Evolutionary conservation across 2,329 filamentous ascomycete species (phyloP).

Genomic region (Aspergillus texensis): DNA sequence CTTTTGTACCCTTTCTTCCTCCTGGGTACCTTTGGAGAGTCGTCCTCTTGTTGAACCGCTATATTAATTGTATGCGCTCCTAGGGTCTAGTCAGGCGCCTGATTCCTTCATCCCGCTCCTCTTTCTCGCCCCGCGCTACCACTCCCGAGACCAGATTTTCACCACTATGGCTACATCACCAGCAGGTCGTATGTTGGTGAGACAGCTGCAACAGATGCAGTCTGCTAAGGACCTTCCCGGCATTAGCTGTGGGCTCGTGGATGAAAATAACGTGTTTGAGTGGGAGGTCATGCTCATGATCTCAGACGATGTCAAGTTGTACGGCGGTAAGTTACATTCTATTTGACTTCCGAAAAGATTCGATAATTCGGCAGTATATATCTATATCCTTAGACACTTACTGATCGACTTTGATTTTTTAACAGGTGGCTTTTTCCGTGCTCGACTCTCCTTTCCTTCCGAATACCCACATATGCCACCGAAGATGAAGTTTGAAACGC

Average conservation of each 20-base stretch:
- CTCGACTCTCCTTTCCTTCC: conserved; percentile 77
- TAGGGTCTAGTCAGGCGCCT: not conserved
- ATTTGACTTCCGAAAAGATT: not conserved
- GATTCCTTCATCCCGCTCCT: not conserved
- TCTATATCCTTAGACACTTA: not conserved
- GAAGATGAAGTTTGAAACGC: conserved; percentile 80
- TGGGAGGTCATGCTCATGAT: conserved; percentile 99
- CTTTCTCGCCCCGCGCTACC: conserved; percentile 2
- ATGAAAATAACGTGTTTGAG: conserved; percentile 80
- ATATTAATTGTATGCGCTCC: not conserved
- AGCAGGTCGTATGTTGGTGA: conserved; percentile 66
- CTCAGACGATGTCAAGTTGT: conserved; percentile 88
- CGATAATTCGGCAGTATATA: not conserved
- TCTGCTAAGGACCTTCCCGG: conserved; percentile 87
- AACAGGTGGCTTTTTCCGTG: conserved; percentile 87
- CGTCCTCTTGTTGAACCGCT: not conserved
- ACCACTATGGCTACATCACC: conserved; percentile 46
- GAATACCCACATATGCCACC: conserved; percentile 89
- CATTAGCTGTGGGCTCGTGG: conserved; percentile 87
- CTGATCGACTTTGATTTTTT: conserved; percentile 2
- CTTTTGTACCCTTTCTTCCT: not conserved
- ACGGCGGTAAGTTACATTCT: conserved; percentile 69
- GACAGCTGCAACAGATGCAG: conserved; percentile 94
- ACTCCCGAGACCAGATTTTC: not conserved
- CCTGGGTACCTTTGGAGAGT: not conserved